Conservation (phyloP, 345 rosid species). For the Passiflora organensis region DNA sequence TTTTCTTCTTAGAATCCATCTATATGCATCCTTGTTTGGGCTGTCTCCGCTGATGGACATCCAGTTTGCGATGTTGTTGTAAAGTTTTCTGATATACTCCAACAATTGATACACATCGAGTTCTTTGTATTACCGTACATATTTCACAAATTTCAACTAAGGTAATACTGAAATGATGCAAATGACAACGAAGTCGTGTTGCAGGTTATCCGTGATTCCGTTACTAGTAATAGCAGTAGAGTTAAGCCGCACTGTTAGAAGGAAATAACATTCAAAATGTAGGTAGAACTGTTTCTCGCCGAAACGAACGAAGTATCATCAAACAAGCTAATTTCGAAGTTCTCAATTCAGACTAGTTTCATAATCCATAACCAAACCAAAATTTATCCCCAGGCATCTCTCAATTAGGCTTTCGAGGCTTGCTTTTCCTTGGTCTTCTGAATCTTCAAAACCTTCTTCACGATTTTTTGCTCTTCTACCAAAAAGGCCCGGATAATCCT, state of each 20-base stretch:
- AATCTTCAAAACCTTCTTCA: slow-evolving; percentile 16
- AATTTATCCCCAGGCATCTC: neutral
- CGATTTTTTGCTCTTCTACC: slow-evolving; percentile 17
- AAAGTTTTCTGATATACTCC: slow-evolving; percentile 21
- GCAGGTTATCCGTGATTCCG: too few species aligned
- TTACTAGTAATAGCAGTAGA: too few species aligned
- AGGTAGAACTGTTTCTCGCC: too few species aligned
- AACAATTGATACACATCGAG: too few species aligned
- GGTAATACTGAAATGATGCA: too few species aligned
- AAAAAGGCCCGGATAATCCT: slow-evolving; percentile 15
- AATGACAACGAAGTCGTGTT: too few species aligned
- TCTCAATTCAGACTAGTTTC: neutral
- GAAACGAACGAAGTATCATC: neutral
- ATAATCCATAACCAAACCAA: neutral
- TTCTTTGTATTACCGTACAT: too few species aligned
- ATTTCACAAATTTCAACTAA: too few species aligned
- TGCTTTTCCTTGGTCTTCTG: slow-evolving; percentile 12
- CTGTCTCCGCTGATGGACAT: slow-evolving; percentile 1
- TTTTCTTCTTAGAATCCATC: too few species aligned
- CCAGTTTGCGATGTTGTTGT: slow-evolving; percentile 23
- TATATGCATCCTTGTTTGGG: neutral
- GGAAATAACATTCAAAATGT: too few species aligned
- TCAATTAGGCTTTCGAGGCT: slow-evolving; percentile 1
- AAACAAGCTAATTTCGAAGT: neutral
- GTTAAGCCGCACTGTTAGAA: too few species aligned